A percentile compares a stretch with the other conserved stretches of the same genome.
phyloP scores from a whole-genome alignment of 768 basidiomycete species.

The Lactifluus pinguis region DNA sequence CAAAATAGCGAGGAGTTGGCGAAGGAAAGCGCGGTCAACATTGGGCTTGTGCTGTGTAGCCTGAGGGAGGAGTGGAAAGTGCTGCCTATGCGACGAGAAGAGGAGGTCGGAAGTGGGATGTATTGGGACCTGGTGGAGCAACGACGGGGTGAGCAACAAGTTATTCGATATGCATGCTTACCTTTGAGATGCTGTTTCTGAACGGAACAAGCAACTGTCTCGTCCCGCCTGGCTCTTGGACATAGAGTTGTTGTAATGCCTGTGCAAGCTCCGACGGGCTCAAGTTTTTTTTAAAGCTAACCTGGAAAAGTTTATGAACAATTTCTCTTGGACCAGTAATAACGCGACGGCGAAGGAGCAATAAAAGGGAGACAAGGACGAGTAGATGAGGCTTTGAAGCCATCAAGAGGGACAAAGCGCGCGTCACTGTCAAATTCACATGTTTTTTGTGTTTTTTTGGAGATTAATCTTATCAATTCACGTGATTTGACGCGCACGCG shows the following conservation, averaged over 20 bases:
- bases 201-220: constrained; percentile 63
- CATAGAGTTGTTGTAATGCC: constrained; percentile 55
- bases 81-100: constrained; percentile 36
- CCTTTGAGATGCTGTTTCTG: constrained; percentile 53
- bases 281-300: background rate
- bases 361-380: constrained; percentile 1
- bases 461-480: constrained; percentile 19
- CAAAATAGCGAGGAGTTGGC: constrained; percentile 66
- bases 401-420: too few relatives aligned
- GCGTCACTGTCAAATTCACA: constrained; percentile 3
- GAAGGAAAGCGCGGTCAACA: constrained; percentile 58
- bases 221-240: constrained; percentile 46
- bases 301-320: background rate
- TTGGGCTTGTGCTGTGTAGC: constrained; percentile 41
- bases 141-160: background rate
- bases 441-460: background rate
- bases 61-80: constrained; percentile 52
- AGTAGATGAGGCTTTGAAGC: background rate
- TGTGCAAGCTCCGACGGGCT: constrained; percentile 33
- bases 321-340: constrained; percentile 15
- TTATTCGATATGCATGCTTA: constrained; percentile 23
- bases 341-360: constrained; percentile 11
- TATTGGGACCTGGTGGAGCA: constrained; percentile 31
- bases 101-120: constrained; percentile 45
- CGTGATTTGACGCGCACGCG: constrained; percentile 33